Conservation (phyloP, 2,329 filamentous ascomycete species). For the Pyricularia pennisetigena region DNA sequence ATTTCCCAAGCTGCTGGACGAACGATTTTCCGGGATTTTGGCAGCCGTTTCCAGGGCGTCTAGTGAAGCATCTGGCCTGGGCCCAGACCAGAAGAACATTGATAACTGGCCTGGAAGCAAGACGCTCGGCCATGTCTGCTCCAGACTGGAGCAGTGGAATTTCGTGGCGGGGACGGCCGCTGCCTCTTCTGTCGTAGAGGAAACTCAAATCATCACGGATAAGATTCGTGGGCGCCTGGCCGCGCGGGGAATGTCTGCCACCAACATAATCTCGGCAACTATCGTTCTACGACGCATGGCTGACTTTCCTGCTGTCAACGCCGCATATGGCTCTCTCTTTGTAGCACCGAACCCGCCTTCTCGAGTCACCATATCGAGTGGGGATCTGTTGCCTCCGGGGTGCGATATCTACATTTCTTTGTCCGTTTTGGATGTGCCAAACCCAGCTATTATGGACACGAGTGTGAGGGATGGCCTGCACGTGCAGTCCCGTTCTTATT, state of each 20-base stretch:
- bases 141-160: conserved; percentile 25
- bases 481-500: conserved; percentile 89
- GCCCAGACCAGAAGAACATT: neutral
- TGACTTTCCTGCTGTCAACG: conserved; percentile 68
- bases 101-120: neutral
- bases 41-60: conserved; percentile 16
- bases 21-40: conserved; percentile 38
- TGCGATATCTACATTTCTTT: conserved; percentile 48
- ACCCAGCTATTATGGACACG: conserved; percentile 8
- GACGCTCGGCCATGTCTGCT: neutral
- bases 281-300: conserved; percentile 72
- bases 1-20: conserved; percentile 58
- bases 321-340: conserved; percentile 68
- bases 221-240: conserved; percentile 32
- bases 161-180: conserved; percentile 14
- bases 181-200: conserved; percentile 28
- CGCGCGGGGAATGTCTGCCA: conserved; percentile 22
- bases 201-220: conserved; percentile 36
- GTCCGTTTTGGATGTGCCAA: conserved; percentile 8
- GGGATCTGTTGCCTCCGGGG: conserved; percentile 54
- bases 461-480: conserved; percentile 55
- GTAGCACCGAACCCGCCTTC: conserved; percentile 70
- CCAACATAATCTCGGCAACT: conserved; percentile 42
- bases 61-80: neutral
- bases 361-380: conserved; percentile 73